Evolutionary conservation across 2,329 filamentous ascomycete genomes (phyloP), one percentile per base, ranked within the genome.

Genomic region (Fusarium sp.): DNA sequence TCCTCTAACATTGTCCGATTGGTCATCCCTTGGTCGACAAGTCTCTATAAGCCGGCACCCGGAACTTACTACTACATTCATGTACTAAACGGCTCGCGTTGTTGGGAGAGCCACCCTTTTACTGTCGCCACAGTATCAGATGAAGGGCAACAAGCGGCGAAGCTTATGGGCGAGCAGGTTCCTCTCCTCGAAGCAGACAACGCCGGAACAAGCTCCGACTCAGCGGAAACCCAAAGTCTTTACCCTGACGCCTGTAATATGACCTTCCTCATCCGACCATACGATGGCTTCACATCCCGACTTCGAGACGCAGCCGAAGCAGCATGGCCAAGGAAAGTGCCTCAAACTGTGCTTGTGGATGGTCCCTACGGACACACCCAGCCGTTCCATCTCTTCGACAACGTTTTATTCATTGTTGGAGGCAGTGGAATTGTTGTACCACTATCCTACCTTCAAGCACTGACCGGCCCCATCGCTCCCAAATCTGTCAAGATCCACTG

Each of bases 41-140:
- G 79, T 33, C 62, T 80, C 6, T 85, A 84, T 62, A 78, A 75
- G 11, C 81, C 82, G 2, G 68, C 72, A 0, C 82, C 86, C 0
- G 86, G 86, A 0, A 86, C 84, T 0, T 87, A 82, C 71, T 87
- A 85, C 72, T 87, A 86, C 64, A 71, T 88, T 1, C 84, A 85
- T 57, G 78, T 86, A 8, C 80, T 87, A 6, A 80, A 84, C 57
- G 81, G 81, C 25, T 65, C 78, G 14, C 76, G 80, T 1, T 82
- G 82, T 61, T 88, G 86, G 87, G 85, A 88, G 67, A 87, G 84
- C 66, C 87, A 88, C 52, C 87, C 87, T 0, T 88, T 88, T 61
- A 87, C 86, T 0, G 82, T 87, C 12, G 84, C 84, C 1, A 79
- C 78, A 10, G 72, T 81, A 2, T 47, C 65, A 4, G 73, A 78